Evolutionary conservation across 352 stramenopile genomes (phyloP).

Genomic region (Globisporangium barbulae): DNA sequence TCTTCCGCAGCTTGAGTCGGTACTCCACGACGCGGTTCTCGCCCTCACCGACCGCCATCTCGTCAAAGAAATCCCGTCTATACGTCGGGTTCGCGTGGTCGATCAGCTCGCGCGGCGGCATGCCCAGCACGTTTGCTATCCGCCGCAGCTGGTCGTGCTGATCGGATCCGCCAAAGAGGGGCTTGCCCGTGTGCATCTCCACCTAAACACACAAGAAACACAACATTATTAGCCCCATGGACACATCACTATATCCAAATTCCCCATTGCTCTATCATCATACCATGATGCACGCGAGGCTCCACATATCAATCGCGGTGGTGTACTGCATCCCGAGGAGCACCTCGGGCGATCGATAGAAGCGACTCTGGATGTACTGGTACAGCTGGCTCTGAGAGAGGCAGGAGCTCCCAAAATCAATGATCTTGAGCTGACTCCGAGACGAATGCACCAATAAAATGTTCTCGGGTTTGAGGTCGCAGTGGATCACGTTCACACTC

Average conservation of each 20-base stretch:
- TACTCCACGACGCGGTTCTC: conserved; percentile 60
- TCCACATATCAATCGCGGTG: conserved; percentile 88
- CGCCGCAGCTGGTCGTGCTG: conserved; percentile 97
- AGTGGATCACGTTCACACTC: conserved; percentile 97
- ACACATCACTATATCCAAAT: not conserved
- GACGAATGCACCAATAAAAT: conserved; percentile 94
- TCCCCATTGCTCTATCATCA: not conserved
- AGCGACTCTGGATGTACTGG: conserved; percentile 98
- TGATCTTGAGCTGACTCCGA: conserved; percentile 97
- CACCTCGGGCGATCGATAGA: conserved; percentile 94
- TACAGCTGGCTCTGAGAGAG: conserved; percentile 94
- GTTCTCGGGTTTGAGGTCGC: conserved; percentile 99
- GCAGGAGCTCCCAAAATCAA: conserved; percentile 99
- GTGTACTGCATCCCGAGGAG: conserved; percentile 81
- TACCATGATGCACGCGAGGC: conserved; percentile 82
- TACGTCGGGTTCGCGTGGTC: conserved; percentile 78
- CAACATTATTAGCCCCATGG: not conserved
- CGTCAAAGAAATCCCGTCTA: conserved; percentile 91
- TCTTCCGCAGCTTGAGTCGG: conserved; percentile 63
- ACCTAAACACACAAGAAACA: conserved; percentile 16
- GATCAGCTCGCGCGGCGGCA: conserved; percentile 92
- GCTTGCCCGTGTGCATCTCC: conserved; percentile 98
- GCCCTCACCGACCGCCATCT: conserved; percentile 60
- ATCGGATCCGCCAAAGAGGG: conserved; percentile 95
- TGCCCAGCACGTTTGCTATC: conserved; percentile 94